A percentile compares a stretch with the other conserved stretches of the same genome.
phyloP scores from a whole-genome alignment of 768 basidiomycete species.

The Amanita inopinata region DNA sequence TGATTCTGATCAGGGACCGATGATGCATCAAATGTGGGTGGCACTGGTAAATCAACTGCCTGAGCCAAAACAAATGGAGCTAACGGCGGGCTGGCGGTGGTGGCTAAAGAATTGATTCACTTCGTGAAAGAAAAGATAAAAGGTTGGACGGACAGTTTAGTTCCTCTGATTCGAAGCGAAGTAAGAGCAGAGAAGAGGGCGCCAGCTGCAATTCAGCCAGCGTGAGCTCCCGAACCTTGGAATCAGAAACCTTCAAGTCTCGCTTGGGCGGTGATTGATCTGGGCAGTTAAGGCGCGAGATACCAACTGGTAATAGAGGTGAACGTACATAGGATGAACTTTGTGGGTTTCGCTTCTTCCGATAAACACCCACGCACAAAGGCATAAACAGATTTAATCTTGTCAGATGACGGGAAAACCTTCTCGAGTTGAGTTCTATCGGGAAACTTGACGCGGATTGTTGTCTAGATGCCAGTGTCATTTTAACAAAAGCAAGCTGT shows the following conservation, averaged over 20 bases:
- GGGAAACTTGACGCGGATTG: conserved; percentile 70
- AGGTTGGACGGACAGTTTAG: conserved; percentile 47
- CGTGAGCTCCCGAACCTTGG: conserved; percentile 54
- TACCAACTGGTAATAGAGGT: background rate
- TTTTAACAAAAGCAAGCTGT: conserved; percentile 1
- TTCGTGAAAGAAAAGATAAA: conserved; percentile 1
- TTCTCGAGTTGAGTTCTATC: conserved; percentile 79
- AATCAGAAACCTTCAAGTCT: conserved; percentile 77
- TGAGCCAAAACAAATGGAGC: conserved; percentile 41
- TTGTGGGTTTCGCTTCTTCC: conserved; percentile 68
- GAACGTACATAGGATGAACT: conserved; percentile 75
- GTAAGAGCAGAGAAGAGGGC: conserved; percentile 68
- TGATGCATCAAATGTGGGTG: conserved; percentile 25
- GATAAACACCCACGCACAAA: conserved; percentile 66
- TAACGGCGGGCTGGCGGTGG: conserved; percentile 55
- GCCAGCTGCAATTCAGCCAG: conserved; percentile 66
- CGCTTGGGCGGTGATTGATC: conserved; percentile 78
- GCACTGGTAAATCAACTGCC: conserved; percentile 59
- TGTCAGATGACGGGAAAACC: conserved; percentile 65
- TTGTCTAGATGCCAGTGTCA: conserved; percentile 42
- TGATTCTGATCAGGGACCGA: conserved; percentile 6
- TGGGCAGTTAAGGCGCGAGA: conserved; percentile 18
- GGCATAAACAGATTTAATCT: conserved; percentile 76
- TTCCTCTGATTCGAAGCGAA: conserved; percentile 64
- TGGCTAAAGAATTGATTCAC: conserved; percentile 28